A percentile compares a stretch with the other conserved stretches of the same genome.
These are phyloP conservation scores for Wallacemonas sp. DNA, from an alignment of 208 protist genomes.

Conservation along the genomic window DNA sequence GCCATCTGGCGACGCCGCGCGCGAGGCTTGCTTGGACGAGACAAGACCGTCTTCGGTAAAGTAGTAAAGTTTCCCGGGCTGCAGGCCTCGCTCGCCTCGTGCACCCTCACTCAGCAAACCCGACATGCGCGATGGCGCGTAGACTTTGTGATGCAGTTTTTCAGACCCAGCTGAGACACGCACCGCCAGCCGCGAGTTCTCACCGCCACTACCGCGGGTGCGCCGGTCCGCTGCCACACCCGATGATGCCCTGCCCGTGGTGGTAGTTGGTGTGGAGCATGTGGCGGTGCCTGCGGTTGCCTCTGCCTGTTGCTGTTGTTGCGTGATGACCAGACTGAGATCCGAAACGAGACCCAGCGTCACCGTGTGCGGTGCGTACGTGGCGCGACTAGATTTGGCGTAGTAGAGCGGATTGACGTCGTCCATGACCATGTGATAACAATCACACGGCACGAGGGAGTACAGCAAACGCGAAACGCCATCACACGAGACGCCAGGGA, in stretches of 20 bases:
- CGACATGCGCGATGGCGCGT: constrained; percentile 13
- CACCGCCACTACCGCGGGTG: neutral
- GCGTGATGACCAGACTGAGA: constrained; percentile 20
- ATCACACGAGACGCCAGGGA: constrained; percentile 32
- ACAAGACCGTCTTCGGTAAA: constrained; percentile 4
- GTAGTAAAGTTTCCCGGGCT: constrained; percentile 3
- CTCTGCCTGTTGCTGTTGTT: too few species aligned
- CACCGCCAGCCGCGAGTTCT: constrained; percentile 1
- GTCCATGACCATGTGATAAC: constrained; percentile 68
- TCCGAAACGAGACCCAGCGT: constrained; percentile 68
- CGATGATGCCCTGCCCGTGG: too few species aligned
- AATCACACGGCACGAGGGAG: constrained; percentile 71
- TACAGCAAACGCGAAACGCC: constrained; percentile 67
- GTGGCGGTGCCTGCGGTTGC: too few species aligned
- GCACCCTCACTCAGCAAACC: constrained; percentile 2
- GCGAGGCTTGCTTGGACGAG: neutral
- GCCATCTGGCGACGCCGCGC: constrained; percentile 9
- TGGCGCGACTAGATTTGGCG: constrained; percentile 46
- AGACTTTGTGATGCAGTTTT: neutral
- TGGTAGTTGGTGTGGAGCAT: too few species aligned
- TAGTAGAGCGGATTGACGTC: constrained; percentile 70
- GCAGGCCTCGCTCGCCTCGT: neutral
- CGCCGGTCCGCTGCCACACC: too few species aligned
- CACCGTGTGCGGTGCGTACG: constrained; percentile 52
- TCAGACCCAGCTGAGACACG: neutral